These are phyloP conservation scores for Rosellinia necatrix DNA, from an alignment of 2,329 filamentous ascomycete genomes.

Conservation along the genomic window DNA sequence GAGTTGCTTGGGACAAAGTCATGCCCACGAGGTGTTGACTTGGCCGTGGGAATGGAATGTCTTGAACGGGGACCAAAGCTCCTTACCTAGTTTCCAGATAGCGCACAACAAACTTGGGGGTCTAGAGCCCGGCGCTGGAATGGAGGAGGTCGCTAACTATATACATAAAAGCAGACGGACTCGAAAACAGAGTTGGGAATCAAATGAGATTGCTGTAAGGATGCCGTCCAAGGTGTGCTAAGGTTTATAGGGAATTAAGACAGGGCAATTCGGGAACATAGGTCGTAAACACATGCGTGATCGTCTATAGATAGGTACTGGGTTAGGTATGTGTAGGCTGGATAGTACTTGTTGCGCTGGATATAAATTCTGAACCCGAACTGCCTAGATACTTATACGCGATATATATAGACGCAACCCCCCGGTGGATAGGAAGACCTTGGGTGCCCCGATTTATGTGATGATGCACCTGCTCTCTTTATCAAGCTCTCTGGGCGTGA, in stretches of 20 bases:
- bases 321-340: background rate
- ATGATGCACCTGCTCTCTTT: too few relatives aligned
- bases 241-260: slow-evolving; percentile 18
- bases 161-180: background rate
- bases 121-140: slow-evolving; percentile 33
- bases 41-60: slow-evolving; percentile 36
- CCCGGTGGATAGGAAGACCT: too few relatives aligned
- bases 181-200: background rate
- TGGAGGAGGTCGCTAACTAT: slow-evolving; percentile 10
- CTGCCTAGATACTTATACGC: too few relatives aligned
- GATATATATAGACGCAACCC: too few relatives aligned
- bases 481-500: slow-evolving; percentile 12
- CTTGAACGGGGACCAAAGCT: slow-evolving; percentile 27
- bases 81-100: slow-evolving; percentile 31
- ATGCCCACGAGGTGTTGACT: slow-evolving; percentile 22
- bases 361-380: too few relatives aligned
- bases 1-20: slow-evolving; percentile 21
- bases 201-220: background rate
- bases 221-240: background rate
- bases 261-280: background rate
- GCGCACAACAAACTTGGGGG: slow-evolving; percentile 22
- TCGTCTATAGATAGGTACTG: background rate
- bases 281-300: background rate
- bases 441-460: too few relatives aligned
- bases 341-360: background rate